These are phyloP conservation scores for Scenedesmus sp. DNA, from an alignment of 163 green algal species.

Conservation along the genomic window DNA sequence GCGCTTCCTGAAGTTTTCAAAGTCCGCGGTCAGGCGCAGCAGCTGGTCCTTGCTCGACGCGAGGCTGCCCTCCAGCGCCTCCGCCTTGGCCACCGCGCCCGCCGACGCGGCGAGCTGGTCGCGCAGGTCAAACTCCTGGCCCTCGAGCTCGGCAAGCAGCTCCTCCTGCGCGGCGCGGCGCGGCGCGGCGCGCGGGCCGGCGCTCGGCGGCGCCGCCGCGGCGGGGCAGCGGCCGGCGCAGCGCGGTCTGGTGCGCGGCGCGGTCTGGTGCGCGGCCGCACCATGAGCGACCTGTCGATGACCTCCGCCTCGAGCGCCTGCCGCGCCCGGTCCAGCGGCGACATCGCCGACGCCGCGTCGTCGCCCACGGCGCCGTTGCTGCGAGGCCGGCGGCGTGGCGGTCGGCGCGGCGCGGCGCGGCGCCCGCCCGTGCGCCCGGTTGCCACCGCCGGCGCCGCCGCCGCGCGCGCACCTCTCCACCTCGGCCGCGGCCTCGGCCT, in stretches of 20 bases:
- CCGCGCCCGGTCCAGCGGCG: constrained; percentile 30
- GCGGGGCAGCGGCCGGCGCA: too few species aligned
- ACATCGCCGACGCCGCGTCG: too few species aligned
- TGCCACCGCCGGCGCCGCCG: neutral
- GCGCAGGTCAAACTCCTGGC: constrained; percentile 36
- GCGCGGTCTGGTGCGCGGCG: too few species aligned
- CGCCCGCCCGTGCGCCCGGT: neutral
- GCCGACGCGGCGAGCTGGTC: constrained; percentile 35
- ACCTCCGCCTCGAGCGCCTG: constrained; percentile 31
- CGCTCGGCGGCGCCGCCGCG: too few species aligned
- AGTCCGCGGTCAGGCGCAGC: constrained; percentile 95
- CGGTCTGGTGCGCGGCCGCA: neutral
- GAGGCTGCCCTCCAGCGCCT: constrained; percentile 26
- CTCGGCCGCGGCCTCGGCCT: constrained; percentile 2
- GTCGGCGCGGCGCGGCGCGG: too few species aligned
- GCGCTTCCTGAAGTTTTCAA: constrained; percentile 98
- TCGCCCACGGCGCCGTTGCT: constrained; percentile 22
- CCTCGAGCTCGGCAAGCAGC: constrained; percentile 42
- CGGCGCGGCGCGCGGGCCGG: too few species aligned
- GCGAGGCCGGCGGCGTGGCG: neutral
- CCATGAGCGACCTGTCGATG: constrained; percentile 35
- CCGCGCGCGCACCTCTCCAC: constrained; percentile 13
- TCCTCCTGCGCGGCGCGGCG: too few species aligned
- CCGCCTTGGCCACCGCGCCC: constrained; percentile 27
- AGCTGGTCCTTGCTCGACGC: constrained; percentile 73